Evolutionary conservation across 2,329 filamentous ascomycete genomes (phyloP), one percentile per base, ranked within the genome.

Genomic region (Scopulariopsis brevicaulis): DNA sequence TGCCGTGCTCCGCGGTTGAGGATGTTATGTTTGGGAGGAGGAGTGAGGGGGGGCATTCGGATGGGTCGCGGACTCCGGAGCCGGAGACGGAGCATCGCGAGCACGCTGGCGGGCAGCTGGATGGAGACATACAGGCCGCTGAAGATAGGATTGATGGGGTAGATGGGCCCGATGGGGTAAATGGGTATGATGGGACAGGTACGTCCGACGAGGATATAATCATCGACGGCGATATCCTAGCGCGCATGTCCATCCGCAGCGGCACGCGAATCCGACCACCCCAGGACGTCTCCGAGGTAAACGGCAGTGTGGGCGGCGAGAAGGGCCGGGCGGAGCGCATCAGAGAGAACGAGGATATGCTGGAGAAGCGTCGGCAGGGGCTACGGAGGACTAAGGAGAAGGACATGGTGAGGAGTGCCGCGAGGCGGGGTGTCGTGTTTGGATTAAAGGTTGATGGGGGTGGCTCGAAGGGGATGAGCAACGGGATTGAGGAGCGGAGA

Each of bases 361-460:
- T 74, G 43, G 68, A 72, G 60, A 79, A 77, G 67, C 68, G 79
- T 25, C 65, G 68, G 14, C 72, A 80, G 56, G 79, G 80, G 0
- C 73, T 80, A 65, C 72, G 68, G 59, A 63, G 59, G 54, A 67
- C 64, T 3, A 67, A 77, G 4, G 75, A 77, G 63, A 73, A 78
- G 25, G 84, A 88, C 65, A 74, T 84, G 70, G 76, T 86, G 53
- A 75, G 80, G 32, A 77, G 78, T n/a, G 83, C 83, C 0, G 85
- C 85, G 1, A 78, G 85, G 63, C 74, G 83, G 24, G 78, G 77
- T 1, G 79, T 79, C 59, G 80, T 79, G 0, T 83, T 83, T 69
- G 80, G 80, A 1, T 74, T 82, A 35, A 57, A 64, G 3, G 58
- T 65, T 0, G 62, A 59, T 1, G 60, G 60, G 1, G 62, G 58